Evolutionary conservation across 1,284 basidiomycete genomes (phyloP).

Genomic region (Cryptococcus sp.): DNA sequence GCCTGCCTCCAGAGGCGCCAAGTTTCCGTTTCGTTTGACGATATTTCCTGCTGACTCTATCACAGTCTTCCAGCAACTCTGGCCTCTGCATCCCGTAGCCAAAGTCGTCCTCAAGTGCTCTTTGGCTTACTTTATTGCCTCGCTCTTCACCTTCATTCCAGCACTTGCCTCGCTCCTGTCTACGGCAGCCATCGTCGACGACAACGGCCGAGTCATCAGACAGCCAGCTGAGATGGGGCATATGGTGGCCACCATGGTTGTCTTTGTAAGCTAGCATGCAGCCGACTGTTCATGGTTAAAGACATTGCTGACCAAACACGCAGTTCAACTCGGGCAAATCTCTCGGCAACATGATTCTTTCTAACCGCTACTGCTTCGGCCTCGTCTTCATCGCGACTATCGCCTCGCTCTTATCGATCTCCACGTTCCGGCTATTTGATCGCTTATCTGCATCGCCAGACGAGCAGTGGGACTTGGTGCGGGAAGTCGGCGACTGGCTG

Average conservation of each 20-base stretch:
- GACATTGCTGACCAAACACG: no score
- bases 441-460: constrained; percentile 42
- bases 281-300: no score
- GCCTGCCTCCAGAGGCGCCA: no score
- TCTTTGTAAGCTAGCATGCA: no score
- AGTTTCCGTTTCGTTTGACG: no score
- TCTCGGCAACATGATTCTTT: constrained; percentile 77
- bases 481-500: constrained; percentile 46
- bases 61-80: constrained; percentile 4
- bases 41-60: no score
- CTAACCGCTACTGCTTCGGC: constrained; percentile 44
- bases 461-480: constrained; percentile 38
- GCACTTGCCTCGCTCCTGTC: constrained; percentile 44
- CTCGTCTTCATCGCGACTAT: constrained; percentile 71
- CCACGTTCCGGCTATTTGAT: constrained; percentile 74
- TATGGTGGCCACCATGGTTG: constrained; percentile 72
- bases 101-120: constrained; percentile 75
- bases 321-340: constrained; percentile 63
- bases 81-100: constrained; percentile 29
- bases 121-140: constrained; percentile 83
- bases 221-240: constrained; percentile 69
- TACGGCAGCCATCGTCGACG: constrained; percentile 53
- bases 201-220: constrained; percentile 43
- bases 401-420: constrained; percentile 78
- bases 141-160: constrained; percentile 87